A percentile compares a stretch with the other conserved stretches of the same genome.
phyloP scores from a whole-genome alignment of 352 stramenopile species.

The Salisapilia sapeloensis region DNA sequence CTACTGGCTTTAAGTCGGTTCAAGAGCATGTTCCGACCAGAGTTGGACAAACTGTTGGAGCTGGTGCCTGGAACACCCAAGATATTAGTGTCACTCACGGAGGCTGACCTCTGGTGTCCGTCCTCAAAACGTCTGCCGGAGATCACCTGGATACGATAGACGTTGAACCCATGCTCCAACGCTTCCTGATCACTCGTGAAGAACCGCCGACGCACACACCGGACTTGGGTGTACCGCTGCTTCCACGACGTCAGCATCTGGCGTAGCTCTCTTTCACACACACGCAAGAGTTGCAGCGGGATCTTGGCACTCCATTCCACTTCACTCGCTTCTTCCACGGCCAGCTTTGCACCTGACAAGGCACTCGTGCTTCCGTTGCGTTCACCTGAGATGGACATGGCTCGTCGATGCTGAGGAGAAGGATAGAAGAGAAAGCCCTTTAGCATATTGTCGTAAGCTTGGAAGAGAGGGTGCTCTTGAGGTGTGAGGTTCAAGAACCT shows the following conservation, averaged over 20 bases:
- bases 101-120: conserved; percentile 1
- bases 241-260: conserved; percentile 65
- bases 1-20: conserved; percentile 41
- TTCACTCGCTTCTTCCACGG: conserved; percentile 58
- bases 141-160: conserved; percentile 60
- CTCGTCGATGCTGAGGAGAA: neutral
- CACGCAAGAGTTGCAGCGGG: conserved; percentile 50
- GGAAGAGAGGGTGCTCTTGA: conserved; percentile 27
- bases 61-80: neutral
- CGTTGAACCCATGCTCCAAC: conserved; percentile 58
- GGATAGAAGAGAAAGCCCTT: conserved; percentile 48
- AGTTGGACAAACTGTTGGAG: conserved; percentile 6
- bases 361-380: too few relatives aligned
- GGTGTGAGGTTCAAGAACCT: conserved; percentile 31
- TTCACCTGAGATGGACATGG: too few relatives aligned
- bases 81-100: conserved; percentile 1
- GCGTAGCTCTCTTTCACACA: conserved; percentile 51
- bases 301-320: conserved; percentile 71
- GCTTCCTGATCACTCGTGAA: conserved; percentile 69
- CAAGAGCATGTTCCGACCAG: conserved; percentile 32
- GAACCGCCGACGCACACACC: conserved; percentile 53
- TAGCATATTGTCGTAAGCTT: conserved; percentile 28
- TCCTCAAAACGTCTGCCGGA: conserved; percentile 24
- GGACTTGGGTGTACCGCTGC: conserved; percentile 59
- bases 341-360: conserved; percentile 39